Percentiles rank a stretch among this genome's conserved stretches.
Conservation (phyloP, 2,329 filamentous ascomycete genomes). For the Phaeosphaeriaceae sp. region DNA sequence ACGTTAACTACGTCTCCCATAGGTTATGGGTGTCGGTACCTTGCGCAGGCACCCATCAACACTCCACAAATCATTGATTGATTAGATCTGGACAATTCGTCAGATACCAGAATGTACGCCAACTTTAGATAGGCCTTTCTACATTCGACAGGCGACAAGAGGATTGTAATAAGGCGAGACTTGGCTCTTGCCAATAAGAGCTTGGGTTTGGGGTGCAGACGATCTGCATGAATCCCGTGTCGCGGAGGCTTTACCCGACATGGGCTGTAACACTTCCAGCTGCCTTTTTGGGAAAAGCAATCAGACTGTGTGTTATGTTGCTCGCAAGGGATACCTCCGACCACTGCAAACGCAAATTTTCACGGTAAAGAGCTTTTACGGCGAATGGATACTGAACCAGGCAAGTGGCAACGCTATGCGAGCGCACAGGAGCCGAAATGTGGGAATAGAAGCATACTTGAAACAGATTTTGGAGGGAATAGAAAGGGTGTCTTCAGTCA, state of each 20-base stretch:
- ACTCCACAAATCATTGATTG: not conserved
- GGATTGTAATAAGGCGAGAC: slow-evolving; percentile 11
- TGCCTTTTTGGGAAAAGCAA: slow-evolving; percentile 9
- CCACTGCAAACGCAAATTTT: too few relatives aligned
- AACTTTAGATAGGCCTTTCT: not conserved
- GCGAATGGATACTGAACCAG: too few relatives aligned
- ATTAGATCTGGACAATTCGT: slow-evolving; percentile 1
- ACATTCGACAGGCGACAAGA: slow-evolving; percentile 21
- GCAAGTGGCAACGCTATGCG: too few relatives aligned
- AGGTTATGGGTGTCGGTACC: not conserved
- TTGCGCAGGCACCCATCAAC: not conserved
- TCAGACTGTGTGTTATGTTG: not conserved
- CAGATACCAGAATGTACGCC: not conserved
- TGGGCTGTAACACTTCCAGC: slow-evolving; percentile 1
- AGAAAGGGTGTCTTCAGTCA: too few relatives aligned
- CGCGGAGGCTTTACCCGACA: slow-evolving; percentile 11
- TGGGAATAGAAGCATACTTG: too few relatives aligned
- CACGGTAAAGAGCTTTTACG: too few relatives aligned
- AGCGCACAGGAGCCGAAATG: too few relatives aligned
- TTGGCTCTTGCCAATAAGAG: slow-evolving; percentile 21
- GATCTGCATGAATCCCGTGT: slow-evolving; percentile 12
- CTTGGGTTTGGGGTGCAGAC: slow-evolving; percentile 10
- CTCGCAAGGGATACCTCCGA: too few relatives aligned
- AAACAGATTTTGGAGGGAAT: too few relatives aligned
- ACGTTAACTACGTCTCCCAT: too few relatives aligned